Evolutionary conservation across 768 basidiomycete species (phyloP), one percentile per base, ranked within the genome.

Genomic region (Suillus clintonianus): DNA sequence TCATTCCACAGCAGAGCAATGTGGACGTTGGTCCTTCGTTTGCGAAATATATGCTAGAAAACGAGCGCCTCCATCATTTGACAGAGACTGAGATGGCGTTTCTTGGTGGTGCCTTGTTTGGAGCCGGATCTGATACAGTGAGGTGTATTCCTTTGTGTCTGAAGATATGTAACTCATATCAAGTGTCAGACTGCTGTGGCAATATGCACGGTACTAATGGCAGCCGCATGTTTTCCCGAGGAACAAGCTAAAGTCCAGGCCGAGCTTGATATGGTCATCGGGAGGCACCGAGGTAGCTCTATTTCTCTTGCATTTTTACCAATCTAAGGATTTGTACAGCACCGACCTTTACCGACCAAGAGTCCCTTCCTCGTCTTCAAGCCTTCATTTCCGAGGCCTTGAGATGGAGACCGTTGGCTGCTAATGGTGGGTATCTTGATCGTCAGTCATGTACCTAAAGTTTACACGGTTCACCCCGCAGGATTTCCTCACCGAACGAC

Each of bases 81-180:
- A 77, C 82, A 4, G 79, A 83, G 61, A 72, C 79, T 58, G 84
- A 87, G 65, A 77, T 79, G 1, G 81, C 85, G 0, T 87, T 85
- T 70, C 78, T 87, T n/a, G 83, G 82, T 2, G 86, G 86, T 0
- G 80, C 80, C 32, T 81, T 87, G 76, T 87, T 86, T 63, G 85
- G 84, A 36, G 86, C 86, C 24, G 86, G 86, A 3, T 81, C 82
- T 0, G 85, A 86, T 65, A 85, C 86, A n/a, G 75, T 74, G 39
- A 19, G 61, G 63, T 45, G 8, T 7, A n/a, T 61, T 22, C 19
- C 13, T 13, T 27, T 19, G 30, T 32, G 4, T 51, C 9, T 17
- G 30, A 5, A 32, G 3, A 51, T 10, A 32, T 4, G 17, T 30
- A 7, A 19, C 50, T 51, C 9, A 51, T 10, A 51, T 32, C 9